Evolutionary conservation across 805 yeast genomes (phyloP).

Genomic region (fission yeast (Schizosaccharomyces pombe)): DNA sequence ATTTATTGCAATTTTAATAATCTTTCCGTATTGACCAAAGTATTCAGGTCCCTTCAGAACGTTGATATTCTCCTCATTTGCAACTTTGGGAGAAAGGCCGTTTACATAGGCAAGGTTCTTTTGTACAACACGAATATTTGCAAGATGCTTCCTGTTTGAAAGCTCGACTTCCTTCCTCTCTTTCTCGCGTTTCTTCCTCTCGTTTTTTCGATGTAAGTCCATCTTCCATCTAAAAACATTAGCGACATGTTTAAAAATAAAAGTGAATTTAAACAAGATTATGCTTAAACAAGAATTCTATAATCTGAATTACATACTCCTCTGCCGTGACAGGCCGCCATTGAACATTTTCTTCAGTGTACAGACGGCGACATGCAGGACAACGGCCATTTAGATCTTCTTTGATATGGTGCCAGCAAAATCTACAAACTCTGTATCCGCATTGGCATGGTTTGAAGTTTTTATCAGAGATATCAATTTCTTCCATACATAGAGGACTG

Average conservation of each 20-base stretch:
- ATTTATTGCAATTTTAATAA: slow-evolving; percentile 79
- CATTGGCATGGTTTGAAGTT: slow-evolving; percentile 98
- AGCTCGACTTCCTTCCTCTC: slow-evolving; percentile 79
- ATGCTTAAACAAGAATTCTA: not conserved
- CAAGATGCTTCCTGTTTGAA: slow-evolving; percentile 45
- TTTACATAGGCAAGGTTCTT: slow-evolving; percentile 90
- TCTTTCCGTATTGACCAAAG: slow-evolving; percentile 96
- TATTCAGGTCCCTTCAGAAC: slow-evolving; percentile 72
- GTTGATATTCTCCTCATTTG: slow-evolving; percentile 65
- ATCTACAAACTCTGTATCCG: slow-evolving; percentile 90
- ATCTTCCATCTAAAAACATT: slow-evolving; percentile 24
- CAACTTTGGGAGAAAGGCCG: slow-evolving; percentile 69
- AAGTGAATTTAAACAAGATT: no score
- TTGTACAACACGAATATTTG: slow-evolving; percentile 96
- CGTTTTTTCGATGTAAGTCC: slow-evolving; percentile 60
- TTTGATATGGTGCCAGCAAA: slow-evolving; percentile 88
- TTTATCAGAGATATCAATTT: slow-evolving; percentile 87
- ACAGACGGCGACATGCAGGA: slow-evolving; percentile 89
- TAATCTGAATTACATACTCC: slow-evolving; percentile 21
- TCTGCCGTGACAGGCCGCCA: slow-evolving; percentile 65
- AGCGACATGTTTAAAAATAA: no score
- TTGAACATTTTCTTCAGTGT: slow-evolving; percentile 82
- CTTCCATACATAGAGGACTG: slow-evolving; percentile 89
- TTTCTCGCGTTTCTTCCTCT: slow-evolving; percentile 57
- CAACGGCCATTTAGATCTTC: slow-evolving; percentile 85